A percentile compares a stretch with the other conserved stretches of the same genome.
Conservation (phyloP, 176 grass and related monocot species). For the Bonia amplexicaulis region DNA sequence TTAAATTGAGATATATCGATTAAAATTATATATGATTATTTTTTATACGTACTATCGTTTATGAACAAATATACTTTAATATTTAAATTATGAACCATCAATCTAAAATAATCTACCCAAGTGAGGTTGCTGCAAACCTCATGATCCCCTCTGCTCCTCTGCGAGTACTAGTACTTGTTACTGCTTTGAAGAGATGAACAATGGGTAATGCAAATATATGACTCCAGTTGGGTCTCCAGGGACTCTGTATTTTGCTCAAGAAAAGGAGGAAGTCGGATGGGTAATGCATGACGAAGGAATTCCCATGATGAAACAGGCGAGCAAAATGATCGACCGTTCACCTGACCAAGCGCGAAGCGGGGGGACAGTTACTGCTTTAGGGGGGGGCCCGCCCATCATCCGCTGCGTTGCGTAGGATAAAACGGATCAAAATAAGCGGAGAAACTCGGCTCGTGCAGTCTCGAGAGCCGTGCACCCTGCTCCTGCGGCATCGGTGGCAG, state of each 20-base stretch:
- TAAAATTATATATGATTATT: no score
- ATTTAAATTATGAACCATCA: no score
- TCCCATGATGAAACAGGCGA: no score
- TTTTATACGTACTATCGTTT: no score
- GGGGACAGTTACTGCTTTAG: not conserved
- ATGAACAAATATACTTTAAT: no score
- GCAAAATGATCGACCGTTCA: not conserved
- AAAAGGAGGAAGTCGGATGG: not conserved
- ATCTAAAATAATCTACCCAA: no score
- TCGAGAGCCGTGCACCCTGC: slow-evolving; percentile 24
- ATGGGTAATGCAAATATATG: not conserved
- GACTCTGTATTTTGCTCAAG: no score
- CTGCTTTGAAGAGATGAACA: slow-evolving; percentile 15
- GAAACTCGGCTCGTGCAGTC: slow-evolving; percentile 48
- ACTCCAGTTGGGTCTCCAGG: no score
- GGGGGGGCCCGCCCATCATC: no score
- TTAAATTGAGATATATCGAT: no score
- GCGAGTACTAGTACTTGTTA: not conserved
- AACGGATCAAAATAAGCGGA: not conserved
- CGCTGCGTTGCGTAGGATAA: not conserved
- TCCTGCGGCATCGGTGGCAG: slow-evolving; percentile 20
- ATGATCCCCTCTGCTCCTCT: not conserved
- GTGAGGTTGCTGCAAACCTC: slow-evolving; percentile 17
- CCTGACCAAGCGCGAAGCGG: slow-evolving; percentile 6
- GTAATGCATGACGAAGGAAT: not conserved